Base-by-base conservation (phyloP, 306 rosid species). In the Trifolium pratense region DNA sequence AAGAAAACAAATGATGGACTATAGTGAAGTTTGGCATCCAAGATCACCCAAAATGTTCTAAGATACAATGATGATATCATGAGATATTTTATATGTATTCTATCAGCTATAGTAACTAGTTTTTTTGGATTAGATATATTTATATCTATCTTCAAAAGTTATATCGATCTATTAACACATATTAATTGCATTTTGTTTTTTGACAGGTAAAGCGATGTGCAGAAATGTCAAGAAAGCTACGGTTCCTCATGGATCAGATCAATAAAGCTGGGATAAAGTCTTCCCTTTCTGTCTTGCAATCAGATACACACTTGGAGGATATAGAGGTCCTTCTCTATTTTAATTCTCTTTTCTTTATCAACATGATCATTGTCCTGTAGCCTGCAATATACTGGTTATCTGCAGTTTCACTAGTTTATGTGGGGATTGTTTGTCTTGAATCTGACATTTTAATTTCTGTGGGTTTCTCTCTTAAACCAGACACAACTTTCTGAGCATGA, bases 161-260 rank as follows among this genome's bases (percentile, higher is more conserved):
- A 43, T 43, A 43, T 13, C 5, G 16, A 43, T 43, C 14, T 13
- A 43, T 43, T 43, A 43, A 43, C 49, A 15, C 14, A 43, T 43
- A 13, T 43, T 5, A 52, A 60, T 18, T 61, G n/a, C 56, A 70
- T 78, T 88, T 78, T 75, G 55, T 32, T 65, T 75, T 75, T 64
- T 60, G 80, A 57, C 85, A 95, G 99, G 99, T 95, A 67, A 95
- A 95, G 85, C 87, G 97, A 74, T 95, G 99, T 85, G 97, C 93
- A 32, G 99, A 95, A 86, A 95, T 95, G 99, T 92, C 92, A 78
- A 90, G 99, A 82, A 95, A 91, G 88, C 86, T 95, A 66, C 86
- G 97, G 13, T 87, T 92, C 81, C 84, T 91, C 78, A 95, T 87
- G 83, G 99, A 95, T 81, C 97, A 95, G 86, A 90, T 90, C 77